Evolutionary conservation across 495 filamentous ascomycete species (phyloP), one percentile per base, ranked within the genome.

Genomic region (Penicillium paradoxum): DNA sequence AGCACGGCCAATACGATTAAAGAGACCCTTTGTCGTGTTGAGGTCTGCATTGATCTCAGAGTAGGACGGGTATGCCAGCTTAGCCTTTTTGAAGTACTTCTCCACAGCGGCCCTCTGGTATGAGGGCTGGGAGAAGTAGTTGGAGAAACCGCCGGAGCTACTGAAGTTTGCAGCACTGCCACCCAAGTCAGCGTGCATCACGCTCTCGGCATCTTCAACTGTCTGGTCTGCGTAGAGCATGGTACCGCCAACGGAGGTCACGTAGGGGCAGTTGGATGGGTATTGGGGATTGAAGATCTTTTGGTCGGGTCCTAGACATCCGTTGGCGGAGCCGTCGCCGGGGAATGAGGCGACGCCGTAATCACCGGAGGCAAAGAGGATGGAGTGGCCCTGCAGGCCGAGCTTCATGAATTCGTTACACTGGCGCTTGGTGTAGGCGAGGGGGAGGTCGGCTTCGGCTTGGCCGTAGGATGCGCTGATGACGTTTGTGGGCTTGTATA

Each of bases 71-170:
- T 80, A 80, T 0, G 59, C 56, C 9, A 77, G 73, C 7, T 78
- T 69, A 25, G 79, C 68, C 42, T 71, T 71, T 15, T 53, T 52
- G 47, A 86, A 69, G 63, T 77, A 85, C 49, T 59, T 59, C 7
- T 66, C 57, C 0, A 90, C 79, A 4, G 76, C 75, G 0, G 51
- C 15, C 30, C 72, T 57, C 59, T 90, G 86, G 62, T 83, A 90
- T 1, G 45, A 40, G 0, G 86, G 84, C 24, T 77, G 65, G 4
- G 70, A 62, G 67, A 83, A 90, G 66, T 86, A 71, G 58, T 88
- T 87, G 47, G 78, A 83, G 67, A 89, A 88, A 9, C 84, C 84
- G 24, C 85, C 83, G 8, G 83, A 81, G 22, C 75, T 80, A 33
- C 68, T 70, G 66, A 81, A 75, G 55, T 79, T 63, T 18, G 65